These are phyloP conservation scores for Dactylellina haptotyla DNA, from an alignment of 2,329 filamentous ascomycete species.

Conservation along the genomic window DNA sequence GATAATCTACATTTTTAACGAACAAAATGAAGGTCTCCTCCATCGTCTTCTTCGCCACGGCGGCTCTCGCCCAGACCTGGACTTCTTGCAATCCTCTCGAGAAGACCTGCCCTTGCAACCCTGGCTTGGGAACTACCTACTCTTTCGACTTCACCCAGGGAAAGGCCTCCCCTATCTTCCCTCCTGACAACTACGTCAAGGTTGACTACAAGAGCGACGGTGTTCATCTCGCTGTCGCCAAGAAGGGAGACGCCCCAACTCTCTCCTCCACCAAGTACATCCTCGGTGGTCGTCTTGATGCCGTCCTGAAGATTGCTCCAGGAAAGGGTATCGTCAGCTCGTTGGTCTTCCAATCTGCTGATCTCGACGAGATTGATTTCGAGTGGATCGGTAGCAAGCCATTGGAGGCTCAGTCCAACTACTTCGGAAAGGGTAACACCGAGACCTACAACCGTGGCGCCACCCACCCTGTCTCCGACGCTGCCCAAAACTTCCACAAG, in stretches of 20 bases:
- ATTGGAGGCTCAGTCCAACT: slow-evolving; percentile 88
- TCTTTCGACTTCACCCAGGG: slow-evolving; percentile 45
- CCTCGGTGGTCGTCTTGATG: slow-evolving; percentile 94
- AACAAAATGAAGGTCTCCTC: slow-evolving; percentile 44
- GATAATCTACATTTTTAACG: not conserved
- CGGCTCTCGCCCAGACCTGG: slow-evolving; percentile 74
- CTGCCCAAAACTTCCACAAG: slow-evolving; percentile 82
- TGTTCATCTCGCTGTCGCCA: slow-evolving; percentile 81
- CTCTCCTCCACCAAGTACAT: slow-evolving; percentile 94
- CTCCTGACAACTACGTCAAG: slow-evolving; percentile 74
- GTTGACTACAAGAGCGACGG: slow-evolving; percentile 81
- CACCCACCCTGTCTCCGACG: slow-evolving; percentile 74
- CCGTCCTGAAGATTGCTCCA: slow-evolving; percentile 84
- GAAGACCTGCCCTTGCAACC: slow-evolving; percentile 58
- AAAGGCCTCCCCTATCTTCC: slow-evolving; percentile 63
- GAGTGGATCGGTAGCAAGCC: slow-evolving; percentile 88
- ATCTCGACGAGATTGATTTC: slow-evolving; percentile 94
- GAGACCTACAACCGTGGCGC: slow-evolving; percentile 87
- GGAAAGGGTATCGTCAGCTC: slow-evolving; percentile 94
- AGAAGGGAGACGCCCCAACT: slow-evolving; percentile 84
- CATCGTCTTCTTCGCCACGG: slow-evolving; percentile 45
- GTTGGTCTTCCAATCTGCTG: slow-evolving; percentile 88
- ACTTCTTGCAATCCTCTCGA: slow-evolving; percentile 82
- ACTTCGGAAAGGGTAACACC: slow-evolving; percentile 92
- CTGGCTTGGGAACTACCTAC: slow-evolving; percentile 56